Base-by-base conservation (phyloP, 495 filamentous ascomycete genomes). In the Xylaria intraflava region DNA sequence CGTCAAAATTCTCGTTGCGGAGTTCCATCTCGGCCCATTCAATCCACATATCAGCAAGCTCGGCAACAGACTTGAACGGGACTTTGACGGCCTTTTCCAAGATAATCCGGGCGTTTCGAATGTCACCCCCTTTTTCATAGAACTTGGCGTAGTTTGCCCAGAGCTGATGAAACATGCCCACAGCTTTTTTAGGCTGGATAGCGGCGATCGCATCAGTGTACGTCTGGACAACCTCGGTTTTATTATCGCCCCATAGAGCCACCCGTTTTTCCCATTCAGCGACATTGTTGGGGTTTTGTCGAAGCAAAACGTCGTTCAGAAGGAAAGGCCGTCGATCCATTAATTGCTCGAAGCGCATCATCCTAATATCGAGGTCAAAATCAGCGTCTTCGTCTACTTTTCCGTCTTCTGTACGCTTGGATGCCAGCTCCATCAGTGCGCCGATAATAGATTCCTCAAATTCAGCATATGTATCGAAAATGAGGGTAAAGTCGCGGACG, bases 21-120 rank as follows among this genome's bases (percentile, higher is more conserved):
- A 97, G 77, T 65, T 99, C 93, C 87, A 99, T 87, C 68, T 97
- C 92, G 10, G 93, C 91, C 90, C 90, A 97, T 72, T 95, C 90
- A 57, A 91, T 92, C 94, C 94, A 99, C 77, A 90, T 94, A 59
- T 97, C 93, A 38, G 94, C 94, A 31, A 97, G 80, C 67, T 99
- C 94, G 33, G 86, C 84, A 17, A 96, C 90, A 2, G 89, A 90
- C 62, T 94, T 96, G 76, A 91, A 97, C 5, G 90, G 91, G 0
- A 97, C 94, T 62, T 95, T 96, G 61, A 95, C 89, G 38, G 94
- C 93, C 70, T 97, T 97, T 65, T 96, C 93, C 78, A 96, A 85
- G 59, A 99, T 97, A 49, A 94, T 80, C 24, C 94, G 75, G 44
- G 94, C 90, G 58, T 82, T 94, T 26, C 82, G 77, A 33, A 99